These are phyloP conservation scores for Ecytonucleospora hepatopenaei DNA, from an alignment of 371 early-diverging fungal genomes.

Conservation along the genomic window DNA sequence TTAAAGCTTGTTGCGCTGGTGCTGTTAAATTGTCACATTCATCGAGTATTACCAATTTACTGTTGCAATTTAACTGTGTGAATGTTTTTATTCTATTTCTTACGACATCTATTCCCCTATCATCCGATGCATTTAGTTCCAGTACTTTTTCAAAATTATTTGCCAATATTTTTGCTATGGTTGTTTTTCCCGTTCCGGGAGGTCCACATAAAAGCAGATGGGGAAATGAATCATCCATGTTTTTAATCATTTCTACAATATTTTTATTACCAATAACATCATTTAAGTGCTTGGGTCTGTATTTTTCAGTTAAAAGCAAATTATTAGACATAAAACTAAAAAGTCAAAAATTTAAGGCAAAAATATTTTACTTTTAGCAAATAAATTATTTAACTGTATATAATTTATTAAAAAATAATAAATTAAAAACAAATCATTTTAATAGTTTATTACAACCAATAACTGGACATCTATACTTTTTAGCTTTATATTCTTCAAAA, in stretches of 20 bases:
- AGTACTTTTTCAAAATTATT: conserved; percentile 69
- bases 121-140: conserved; percentile 95
- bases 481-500: conserved; percentile 28
- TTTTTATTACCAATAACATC: conserved; percentile 89
- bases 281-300: conserved; percentile 69
- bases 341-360: conserved; percentile 1
- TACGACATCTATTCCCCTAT: conserved; percentile 90
- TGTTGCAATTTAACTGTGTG: conserved; percentile 14
- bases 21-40: conserved; percentile 70
- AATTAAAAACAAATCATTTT: background rate
- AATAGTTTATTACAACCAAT: conserved; percentile 38
- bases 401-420: background rate
- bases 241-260: conserved; percentile 69
- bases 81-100: conserved; percentile 88
- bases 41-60: conserved; percentile 74
- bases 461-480: conserved; percentile 29
- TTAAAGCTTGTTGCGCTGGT: conserved; percentile 68
- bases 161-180: conserved; percentile 77
- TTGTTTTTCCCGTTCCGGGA: conserved; percentile 97
- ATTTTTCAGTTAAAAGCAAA: conserved; percentile 70
- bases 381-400: background rate
- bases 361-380: no score
- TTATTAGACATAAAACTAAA: conserved; percentile 21
- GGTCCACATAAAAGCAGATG: conserved; percentile 83
- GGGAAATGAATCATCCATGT: conserved; percentile 78